These are phyloP conservation scores for Stephania japonica DNA, from an alignment of 164 flowering plant species.

Conservation along the genomic window DNA sequence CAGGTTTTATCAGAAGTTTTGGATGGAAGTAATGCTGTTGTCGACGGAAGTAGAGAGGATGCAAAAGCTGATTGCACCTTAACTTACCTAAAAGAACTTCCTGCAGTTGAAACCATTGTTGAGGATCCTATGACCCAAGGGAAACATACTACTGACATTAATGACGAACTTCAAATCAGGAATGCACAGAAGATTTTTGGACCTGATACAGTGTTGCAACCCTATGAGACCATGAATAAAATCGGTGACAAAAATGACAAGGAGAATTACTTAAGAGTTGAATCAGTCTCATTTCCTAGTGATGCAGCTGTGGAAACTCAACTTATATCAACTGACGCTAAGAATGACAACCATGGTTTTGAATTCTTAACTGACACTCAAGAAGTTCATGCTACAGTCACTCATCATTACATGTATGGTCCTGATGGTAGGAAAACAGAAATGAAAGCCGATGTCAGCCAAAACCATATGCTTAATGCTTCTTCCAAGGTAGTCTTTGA, in stretches of 20 bases:
- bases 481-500: slow-evolving; percentile 2
- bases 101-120: slow-evolving; percentile 1
- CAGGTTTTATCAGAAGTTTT: neutral
- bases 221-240: neutral
- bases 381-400: neutral
- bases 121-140: slow-evolving; percentile 6
- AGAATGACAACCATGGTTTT: neutral
- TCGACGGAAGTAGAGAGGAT: neutral
- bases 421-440: slow-evolving; percentile 1
- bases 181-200: neutral
- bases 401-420: neutral
- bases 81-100: neutral
- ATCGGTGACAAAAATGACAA: neutral
- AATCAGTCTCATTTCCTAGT: neutral
- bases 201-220: neutral
- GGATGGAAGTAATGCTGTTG: neutral
- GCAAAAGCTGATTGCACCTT: slow-evolving; percentile 2
- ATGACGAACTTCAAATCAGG: neutral
- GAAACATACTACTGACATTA: neutral
- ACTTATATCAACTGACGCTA: neutral
- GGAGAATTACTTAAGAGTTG: neutral
- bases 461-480: neutral
- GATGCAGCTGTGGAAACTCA: neutral
- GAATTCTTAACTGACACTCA: neutral
- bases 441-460: neutral